A percentile compares a stretch with the other conserved stretches of the same genome.
phyloP scores from a whole-genome alignment of 768 basidiomycete species.

The Macrolepiota dolichaula region DNA sequence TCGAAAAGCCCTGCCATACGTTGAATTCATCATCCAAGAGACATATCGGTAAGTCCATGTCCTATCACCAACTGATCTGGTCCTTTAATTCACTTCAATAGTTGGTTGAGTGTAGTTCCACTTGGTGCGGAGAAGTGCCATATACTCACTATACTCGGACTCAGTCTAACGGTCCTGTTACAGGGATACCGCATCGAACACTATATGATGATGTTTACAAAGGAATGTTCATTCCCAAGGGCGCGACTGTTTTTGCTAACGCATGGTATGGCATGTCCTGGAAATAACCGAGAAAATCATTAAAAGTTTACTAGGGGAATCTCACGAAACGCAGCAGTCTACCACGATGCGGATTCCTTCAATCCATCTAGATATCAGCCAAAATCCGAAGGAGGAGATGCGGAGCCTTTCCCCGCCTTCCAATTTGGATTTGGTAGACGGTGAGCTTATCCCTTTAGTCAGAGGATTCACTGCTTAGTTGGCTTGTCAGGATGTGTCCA shows the following conservation, averaged over 20 bases:
- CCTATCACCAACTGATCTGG: conserved; percentile 41
- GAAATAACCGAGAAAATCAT: too few relatives aligned
- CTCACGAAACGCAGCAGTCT: conserved; percentile 45
- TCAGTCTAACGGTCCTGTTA: background rate
- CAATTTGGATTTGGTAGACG: conserved; percentile 7
- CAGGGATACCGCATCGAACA: conserved; percentile 65
- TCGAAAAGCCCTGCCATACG: conserved; percentile 51
- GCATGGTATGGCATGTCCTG: conserved; percentile 43
- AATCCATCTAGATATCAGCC: too few relatives aligned
- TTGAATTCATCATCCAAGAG: conserved; percentile 56
- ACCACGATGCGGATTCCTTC: conserved; percentile 40
- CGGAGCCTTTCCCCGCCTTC: background rate
- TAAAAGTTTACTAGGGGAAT: conserved; percentile 34
- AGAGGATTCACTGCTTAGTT: background rate
- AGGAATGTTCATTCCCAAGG: conserved; percentile 66
- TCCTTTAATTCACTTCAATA: conserved; percentile 11
- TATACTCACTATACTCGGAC: background rate
- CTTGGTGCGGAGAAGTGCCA: background rate
- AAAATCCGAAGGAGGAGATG: background rate
- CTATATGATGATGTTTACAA: too few relatives aligned
- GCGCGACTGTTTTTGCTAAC: conserved; percentile 59
- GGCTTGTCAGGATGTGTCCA: background rate
- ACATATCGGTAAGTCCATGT: conserved; percentile 48
- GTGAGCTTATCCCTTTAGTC: background rate
- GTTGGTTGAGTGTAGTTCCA: background rate